Percentiles rank a stretch among this genome's conserved stretches.
These are phyloP conservation scores for Jacaranda copaia DNA, from an alignment of 257 asterid species.

Conservation along the genomic window DNA sequence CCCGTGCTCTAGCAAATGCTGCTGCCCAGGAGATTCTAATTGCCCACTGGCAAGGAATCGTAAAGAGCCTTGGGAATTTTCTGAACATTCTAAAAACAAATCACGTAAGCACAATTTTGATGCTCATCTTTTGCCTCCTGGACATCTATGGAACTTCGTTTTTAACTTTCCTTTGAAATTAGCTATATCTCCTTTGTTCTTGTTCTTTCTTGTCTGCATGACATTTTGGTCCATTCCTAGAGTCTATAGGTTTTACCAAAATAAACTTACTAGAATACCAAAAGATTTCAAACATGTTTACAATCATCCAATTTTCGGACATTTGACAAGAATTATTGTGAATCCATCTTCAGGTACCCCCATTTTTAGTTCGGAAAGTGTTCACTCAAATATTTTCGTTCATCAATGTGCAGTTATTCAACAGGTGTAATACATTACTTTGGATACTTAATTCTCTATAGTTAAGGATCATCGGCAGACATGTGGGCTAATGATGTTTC, in stretches of 20 bases:
- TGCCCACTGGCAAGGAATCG: conserved; percentile 99
- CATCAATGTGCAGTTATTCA: conserved; percentile 94
- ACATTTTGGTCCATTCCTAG: background rate
- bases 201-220: background rate
- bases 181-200: background rate
- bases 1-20: conserved; percentile 87
- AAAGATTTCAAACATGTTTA: conserved; percentile 20
- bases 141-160: background rate
- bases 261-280: background rate
- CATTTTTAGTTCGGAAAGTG: conserved; percentile 91
- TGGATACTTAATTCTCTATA: conserved; percentile 21
- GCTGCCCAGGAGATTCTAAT: conserved; percentile 92
- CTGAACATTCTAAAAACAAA: conserved; percentile 72
- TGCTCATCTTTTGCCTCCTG: background rate
- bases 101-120: conserved; percentile 57
- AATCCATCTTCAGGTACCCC: conserved; percentile 81
- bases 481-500: conserved; percentile 28
- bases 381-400: conserved; percentile 95
- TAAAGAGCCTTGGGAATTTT: conserved; percentile 70
- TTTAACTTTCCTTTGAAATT: background rate
- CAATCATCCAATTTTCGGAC: conserved; percentile 11
- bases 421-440: conserved; percentile 65
- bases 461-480: conserved; percentile 23
- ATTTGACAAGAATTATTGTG: conserved; percentile 19
- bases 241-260: background rate